Percentiles rank a stretch among this genome's conserved stretches.
phyloP scores from a whole-genome alignment of 2,329 filamentous ascomycete species.

The Verticillium klebahnii region DNA sequence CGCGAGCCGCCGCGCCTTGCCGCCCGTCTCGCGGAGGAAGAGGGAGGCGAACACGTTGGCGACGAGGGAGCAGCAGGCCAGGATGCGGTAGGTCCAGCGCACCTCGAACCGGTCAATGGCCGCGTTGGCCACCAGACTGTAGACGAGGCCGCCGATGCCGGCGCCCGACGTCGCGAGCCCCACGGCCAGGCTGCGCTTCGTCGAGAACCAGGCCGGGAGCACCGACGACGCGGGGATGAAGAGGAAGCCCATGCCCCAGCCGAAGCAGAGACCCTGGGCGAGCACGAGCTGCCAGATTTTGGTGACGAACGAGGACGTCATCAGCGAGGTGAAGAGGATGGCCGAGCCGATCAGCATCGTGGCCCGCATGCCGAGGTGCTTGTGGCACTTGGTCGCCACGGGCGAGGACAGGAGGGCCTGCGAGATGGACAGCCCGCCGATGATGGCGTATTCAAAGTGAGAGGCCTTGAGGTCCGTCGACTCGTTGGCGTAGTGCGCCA shows the following conservation, averaged over 20 bases:
- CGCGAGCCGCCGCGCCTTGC: neutral
- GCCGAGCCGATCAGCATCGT: constrained; percentile 48
- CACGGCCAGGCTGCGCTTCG: constrained; percentile 50
- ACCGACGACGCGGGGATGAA: constrained; percentile 53
- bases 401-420: constrained; percentile 36
- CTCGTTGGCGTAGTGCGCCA: constrained; percentile 50
- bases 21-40: constrained; percentile 28
- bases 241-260: constrained; percentile 55
- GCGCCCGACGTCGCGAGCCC: constrained; percentile 49
- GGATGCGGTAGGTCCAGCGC: constrained; percentile 51
- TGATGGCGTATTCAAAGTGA: constrained; percentile 51
- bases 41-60: constrained; percentile 50
- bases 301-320: constrained; percentile 47
- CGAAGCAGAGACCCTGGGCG: constrained; percentile 54
- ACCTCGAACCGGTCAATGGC: constrained; percentile 51
- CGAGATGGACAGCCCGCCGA: constrained; percentile 53
- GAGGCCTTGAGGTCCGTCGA: constrained; percentile 46
- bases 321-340: constrained; percentile 44
- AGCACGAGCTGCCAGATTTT: constrained; percentile 58
- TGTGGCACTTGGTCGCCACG: constrained; percentile 20
- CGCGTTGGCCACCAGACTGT: constrained; percentile 23
- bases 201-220: constrained; percentile 58
- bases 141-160: constrained; percentile 29
- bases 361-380: constrained; percentile 22
- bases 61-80: constrained; percentile 39